These are phyloP conservation scores for Mucor saturninus DNA, from an alignment of 371 early-diverging fungal species.

Conservation along the genomic window DNA sequence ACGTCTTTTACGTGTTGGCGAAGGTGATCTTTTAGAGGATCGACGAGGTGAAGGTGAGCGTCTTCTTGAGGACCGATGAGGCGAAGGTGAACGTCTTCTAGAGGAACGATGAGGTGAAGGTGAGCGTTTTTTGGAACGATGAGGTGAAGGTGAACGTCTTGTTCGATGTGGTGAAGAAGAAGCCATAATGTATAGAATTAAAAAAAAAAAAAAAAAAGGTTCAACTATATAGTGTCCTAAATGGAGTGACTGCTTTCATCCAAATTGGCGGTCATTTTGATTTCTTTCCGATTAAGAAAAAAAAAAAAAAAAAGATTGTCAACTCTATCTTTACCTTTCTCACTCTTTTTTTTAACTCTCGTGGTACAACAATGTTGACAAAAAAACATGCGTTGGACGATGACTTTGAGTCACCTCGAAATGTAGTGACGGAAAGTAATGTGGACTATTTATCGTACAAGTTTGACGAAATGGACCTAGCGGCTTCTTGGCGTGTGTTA, in stretches of 20 bases:
- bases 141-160: constrained; percentile 4
- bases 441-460: constrained; percentile 68
- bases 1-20: background rate
- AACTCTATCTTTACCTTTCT: background rate
- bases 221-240: too few species aligned
- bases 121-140: constrained; percentile 1
- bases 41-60: too few species aligned
- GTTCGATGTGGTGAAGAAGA: constrained; percentile 3
- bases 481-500: constrained; percentile 56
- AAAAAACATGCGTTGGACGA: constrained; percentile 27
- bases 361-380: background rate
- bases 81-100: too few species aligned
- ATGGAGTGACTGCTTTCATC: background rate
- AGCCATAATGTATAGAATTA: background rate
- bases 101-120: background rate
- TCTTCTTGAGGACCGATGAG: background rate
- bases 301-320: background rate
- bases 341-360: background rate
- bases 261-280: background rate
- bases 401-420: constrained; percentile 31
- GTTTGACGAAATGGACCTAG: constrained; percentile 63
- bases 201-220: background rate
- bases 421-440: constrained; percentile 40
- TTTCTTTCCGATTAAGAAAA: background rate
- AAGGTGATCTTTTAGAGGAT: constrained; percentile 4